Conservation (phyloP, 2,329 filamentous ascomycete genomes). For the Trichoderma koningiopsis region DNA sequence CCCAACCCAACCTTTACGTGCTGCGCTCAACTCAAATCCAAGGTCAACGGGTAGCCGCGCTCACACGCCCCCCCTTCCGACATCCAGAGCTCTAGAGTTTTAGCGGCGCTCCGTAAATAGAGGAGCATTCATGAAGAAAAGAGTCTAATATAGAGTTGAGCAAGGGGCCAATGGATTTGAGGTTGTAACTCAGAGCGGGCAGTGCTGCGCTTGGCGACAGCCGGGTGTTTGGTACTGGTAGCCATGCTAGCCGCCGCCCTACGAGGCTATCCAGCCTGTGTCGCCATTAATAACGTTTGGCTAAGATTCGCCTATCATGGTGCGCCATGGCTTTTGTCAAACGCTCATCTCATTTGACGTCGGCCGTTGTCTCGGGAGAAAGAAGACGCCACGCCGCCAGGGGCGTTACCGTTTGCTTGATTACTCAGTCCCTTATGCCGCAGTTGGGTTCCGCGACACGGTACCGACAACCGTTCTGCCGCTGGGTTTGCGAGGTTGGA, state of each 20-base stretch:
- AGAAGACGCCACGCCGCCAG: constrained; percentile 23
- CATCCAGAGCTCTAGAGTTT: not conserved
- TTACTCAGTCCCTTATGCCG: constrained; percentile 6
- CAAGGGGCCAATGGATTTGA: not conserved
- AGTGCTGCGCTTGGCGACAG: constrained; percentile 16
- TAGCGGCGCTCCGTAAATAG: not conserved
- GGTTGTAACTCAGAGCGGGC: not conserved
- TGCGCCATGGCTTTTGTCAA: constrained; percentile 10
- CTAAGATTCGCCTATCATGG: constrained; percentile 22
- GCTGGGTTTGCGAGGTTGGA: not conserved
- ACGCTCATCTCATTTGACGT: constrained; percentile 23
- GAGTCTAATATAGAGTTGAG: not conserved
- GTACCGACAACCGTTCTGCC: not conserved
- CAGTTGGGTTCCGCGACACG: not conserved
- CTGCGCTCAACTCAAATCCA: constrained; percentile 17
- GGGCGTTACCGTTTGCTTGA: constrained; percentile 20
- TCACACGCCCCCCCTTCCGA: not conserved
- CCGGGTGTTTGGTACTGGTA: not conserved
- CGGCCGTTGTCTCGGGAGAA: constrained; percentile 25
- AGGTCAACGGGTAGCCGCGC: not conserved
- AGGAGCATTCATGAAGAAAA: not conserved
- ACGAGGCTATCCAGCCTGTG: constrained; percentile 19
- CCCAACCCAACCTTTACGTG: not conserved
- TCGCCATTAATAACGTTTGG: constrained; percentile 21
- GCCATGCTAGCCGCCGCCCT: constrained; percentile 11